Percentiles rank a stretch among this genome's conserved stretches.
phyloP scores from a whole-genome alignment of 2,329 filamentous ascomycete genomes.

The Colletotrichum camelliae region DNA sequence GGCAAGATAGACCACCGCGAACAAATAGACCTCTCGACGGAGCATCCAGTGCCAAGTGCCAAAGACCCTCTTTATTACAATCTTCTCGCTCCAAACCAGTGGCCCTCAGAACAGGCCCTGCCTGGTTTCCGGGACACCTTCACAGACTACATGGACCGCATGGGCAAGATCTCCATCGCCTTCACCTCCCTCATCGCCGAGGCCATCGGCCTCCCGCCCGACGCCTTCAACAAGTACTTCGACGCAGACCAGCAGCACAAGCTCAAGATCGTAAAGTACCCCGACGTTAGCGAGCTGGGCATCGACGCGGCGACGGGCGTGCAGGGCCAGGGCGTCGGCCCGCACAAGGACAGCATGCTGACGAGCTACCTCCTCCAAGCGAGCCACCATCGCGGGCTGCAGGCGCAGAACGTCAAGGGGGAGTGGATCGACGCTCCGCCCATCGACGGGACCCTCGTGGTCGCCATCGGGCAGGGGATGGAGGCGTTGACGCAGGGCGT shows the following conservation, averaged over 20 bases:
- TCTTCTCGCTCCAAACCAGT: slow-evolving; percentile 79
- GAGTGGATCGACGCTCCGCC: slow-evolving; percentile 86
- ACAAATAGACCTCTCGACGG: slow-evolving; percentile 85
- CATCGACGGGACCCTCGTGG: slow-evolving; percentile 77
- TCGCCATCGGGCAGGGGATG: slow-evolving; percentile 86
- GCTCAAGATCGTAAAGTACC: slow-evolving; percentile 88
- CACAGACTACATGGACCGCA: slow-evolving; percentile 76
- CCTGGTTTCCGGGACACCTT: slow-evolving; percentile 73
- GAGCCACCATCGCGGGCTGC: slow-evolving; percentile 74
- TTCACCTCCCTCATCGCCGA: slow-evolving; percentile 86
- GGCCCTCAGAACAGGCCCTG: slow-evolving; percentile 69
- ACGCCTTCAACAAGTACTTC: slow-evolving; percentile 81
- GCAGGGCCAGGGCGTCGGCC: slow-evolving; percentile 70
- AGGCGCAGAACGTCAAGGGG: slow-evolving; percentile 81
- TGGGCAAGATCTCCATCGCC: slow-evolving; percentile 73
- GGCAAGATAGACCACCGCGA: slow-evolving; percentile 80
- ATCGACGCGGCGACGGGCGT: slow-evolving; percentile 36
- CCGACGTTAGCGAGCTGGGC: slow-evolving; percentile 69
- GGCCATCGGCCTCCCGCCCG: slow-evolving; percentile 72
- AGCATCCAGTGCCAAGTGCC: slow-evolving; percentile 69
- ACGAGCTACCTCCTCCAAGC: slow-evolving; percentile 84
- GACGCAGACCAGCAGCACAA: slow-evolving; percentile 80
- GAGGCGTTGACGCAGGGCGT: slow-evolving; percentile 86
- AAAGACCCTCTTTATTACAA: slow-evolving; percentile 75
- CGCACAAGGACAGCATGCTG: slow-evolving; percentile 87